Conservation (phyloP, 2,329 filamentous ascomycete species). For the Colletotrichum simmondsii region DNA sequence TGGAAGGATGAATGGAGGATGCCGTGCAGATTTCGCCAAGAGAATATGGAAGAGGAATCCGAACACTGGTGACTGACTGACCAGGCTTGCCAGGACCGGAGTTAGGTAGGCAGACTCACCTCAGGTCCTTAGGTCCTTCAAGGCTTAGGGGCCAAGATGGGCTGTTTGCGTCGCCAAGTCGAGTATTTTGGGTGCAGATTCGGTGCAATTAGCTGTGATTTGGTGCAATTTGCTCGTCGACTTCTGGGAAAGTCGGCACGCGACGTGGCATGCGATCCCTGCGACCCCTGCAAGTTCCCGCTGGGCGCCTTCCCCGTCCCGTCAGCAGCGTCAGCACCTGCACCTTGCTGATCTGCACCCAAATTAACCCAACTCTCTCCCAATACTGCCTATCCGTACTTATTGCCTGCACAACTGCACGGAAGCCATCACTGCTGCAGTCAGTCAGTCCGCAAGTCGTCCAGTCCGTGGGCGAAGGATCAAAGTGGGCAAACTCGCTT, state of each 20-base stretch:
- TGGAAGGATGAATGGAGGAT: neutral
- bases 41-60: no score
- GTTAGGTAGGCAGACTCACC: neutral
- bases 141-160: constrained; percentile 3
- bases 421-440: neutral
- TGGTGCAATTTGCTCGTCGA: constrained; percentile 1
- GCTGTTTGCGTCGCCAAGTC: constrained; percentile 13
- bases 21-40: neutral
- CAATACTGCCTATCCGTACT: no score
- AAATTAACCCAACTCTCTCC: no score
- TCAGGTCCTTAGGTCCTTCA: neutral
- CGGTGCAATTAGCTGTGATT: neutral
- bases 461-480: neutral
- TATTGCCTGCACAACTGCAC: neutral
- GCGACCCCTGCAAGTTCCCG: constrained; percentile 19
- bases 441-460: no score
- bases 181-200: neutral
- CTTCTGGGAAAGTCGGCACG: constrained; percentile 31
- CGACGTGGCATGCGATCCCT: constrained; percentile 31
- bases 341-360: neutral
- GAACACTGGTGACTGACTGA: neutral
- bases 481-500: neutral
- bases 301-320: constrained; percentile 8
- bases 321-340: constrained; percentile 13
- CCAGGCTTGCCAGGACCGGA: neutral